Evolutionary conservation across 805 yeast genomes (phyloP), one percentile per base, ranked within the genome.

Genomic region (Kurtzmaniella cleridarum): DNA sequence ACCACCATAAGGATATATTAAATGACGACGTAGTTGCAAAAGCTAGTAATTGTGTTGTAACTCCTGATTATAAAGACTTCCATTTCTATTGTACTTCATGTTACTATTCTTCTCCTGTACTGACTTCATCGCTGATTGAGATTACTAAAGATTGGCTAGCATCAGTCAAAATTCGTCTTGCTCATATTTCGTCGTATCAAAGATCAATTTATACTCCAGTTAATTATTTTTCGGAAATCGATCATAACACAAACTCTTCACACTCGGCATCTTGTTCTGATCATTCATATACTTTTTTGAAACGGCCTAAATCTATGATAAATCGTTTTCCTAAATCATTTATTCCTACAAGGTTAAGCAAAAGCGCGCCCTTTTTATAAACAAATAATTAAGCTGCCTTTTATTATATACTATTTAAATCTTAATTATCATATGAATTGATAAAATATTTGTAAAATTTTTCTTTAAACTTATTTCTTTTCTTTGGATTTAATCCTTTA

Each of bases 401-500:
- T 20, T 5, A 20, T 20, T 20, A 20, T 20, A 20, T 20, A 20
- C 15, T n/a, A 27, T n/a, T 27, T n/a, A n/a, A 8, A 13, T 14
- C 6, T 27, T 35, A 43, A 17, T 41, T 45, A 10, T 52, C 59
- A 43, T 64, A 63, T 30, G 45, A 37, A 38, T 55, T 60, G 17
- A 65, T 49, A 38, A 65, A 65, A 37, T 57, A 59, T 44, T 62
- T 64, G 47, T 54, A 54, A 10, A 55, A 37, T 32, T 44, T 54
- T 14, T 45, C 49, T 30, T 47, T 54, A 27, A 55, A 50, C 34
- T 48, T 51, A 20, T 31, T 14, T 32, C 35, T 12, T 32, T 20
- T 11, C 11, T 13, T 13, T 4, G 14, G 30, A 13, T 5, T 11
- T 5, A 27, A 13, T 5, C 5, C 30, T 5, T 10, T 14, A 16